Evolutionary conservation across 495 filamentous ascomycete species (phyloP), one percentile per base, ranked within the genome.

Genomic region (Annulohypoxylon nitens): DNA sequence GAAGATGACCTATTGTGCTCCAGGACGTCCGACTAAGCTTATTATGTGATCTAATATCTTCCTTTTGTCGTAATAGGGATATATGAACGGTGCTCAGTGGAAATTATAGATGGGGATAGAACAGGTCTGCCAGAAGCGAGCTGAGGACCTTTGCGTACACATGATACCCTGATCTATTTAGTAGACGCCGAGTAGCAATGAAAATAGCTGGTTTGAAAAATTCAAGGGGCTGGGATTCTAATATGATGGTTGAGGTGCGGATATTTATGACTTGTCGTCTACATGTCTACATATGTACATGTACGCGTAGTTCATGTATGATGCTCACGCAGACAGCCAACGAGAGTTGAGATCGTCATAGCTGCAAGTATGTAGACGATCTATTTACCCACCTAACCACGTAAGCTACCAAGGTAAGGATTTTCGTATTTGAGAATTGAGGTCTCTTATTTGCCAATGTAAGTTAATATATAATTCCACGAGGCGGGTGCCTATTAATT

Each of bases 81-180:
- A 59, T 70, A 45, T 58, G 26, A 57, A 70, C 25, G 71, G 71
- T 67, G 67, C 57, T 59, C 47, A 54, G 45, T 65, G 61, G 60
- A n/a, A 30, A 54, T 54, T 60, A 69, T 74, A 69, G 61, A 74
- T 51, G 62, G 58, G 55, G 39, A 67, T 59, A 70, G 71, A 70
- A 30, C 11, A 45, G 36, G 39, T 59, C 33, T 55, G 57, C 41
- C 45, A 70, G 57, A 69, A 54, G 16, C 61, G 47, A 67, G 39
- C 69, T 57, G 58, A 61, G 58, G 47, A 55, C 34, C 48, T 54
- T 67, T 57, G 45, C 62, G 70, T 76, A 67, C 59, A 71, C 64
- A 70, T 58, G 70, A 74, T 74, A 73, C 70, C 74, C 63, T 70
- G 48, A 62, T 70, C 70, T 70, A 63, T 61, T 47, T 59, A 59